These are phyloP conservation scores for Lachnellula hyalina DNA, from an alignment of 2,329 filamentous ascomycete species.

Conservation along the genomic window DNA sequence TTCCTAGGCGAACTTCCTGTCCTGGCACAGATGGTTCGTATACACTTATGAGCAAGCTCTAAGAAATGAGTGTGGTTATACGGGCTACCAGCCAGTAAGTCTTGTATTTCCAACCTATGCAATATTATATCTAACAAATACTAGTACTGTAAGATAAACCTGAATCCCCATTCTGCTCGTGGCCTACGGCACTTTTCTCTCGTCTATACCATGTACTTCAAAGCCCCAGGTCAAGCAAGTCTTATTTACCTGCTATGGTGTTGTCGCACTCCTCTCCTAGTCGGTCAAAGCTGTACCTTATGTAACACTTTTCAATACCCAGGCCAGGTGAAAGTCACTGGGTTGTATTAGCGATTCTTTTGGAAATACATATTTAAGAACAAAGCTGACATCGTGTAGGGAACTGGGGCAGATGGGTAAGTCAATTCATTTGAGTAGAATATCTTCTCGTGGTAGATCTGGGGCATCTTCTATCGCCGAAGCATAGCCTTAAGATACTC, in stretches of 20 bases:
- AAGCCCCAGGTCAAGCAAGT: neutral
- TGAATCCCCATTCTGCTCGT: too few relatives aligned
- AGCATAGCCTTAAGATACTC: too few relatives aligned
- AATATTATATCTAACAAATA: constrained; percentile 19
- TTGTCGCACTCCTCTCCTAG: too few relatives aligned
- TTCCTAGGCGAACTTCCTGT: constrained; percentile 33
- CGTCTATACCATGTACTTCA: too few relatives aligned
- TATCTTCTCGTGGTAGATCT: too few relatives aligned
- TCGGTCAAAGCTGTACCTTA: too few relatives aligned
- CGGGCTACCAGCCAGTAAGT: constrained; percentile 36
- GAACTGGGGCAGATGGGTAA: constrained; percentile 45
- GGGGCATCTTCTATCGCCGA: too few relatives aligned
- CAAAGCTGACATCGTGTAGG: neutral
- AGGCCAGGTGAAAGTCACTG: too few relatives aligned
- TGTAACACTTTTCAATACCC: too few relatives aligned
- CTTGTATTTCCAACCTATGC: constrained; percentile 11
- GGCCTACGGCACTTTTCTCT: too few relatives aligned
- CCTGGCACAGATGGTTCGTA: constrained; percentile 41
- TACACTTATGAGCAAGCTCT: constrained; percentile 39
- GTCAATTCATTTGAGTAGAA: neutral
- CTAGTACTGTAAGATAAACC: constrained; percentile 17
- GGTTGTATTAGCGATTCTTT: too few relatives aligned
- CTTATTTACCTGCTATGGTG: too few relatives aligned
- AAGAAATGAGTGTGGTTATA: constrained; percentile 39
- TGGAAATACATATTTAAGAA: neutral